Evolutionary conservation across 2,329 filamentous ascomycete genomes (phyloP), one percentile per base, ranked within the genome.

Genomic region (Microthyrium microscopicum): DNA sequence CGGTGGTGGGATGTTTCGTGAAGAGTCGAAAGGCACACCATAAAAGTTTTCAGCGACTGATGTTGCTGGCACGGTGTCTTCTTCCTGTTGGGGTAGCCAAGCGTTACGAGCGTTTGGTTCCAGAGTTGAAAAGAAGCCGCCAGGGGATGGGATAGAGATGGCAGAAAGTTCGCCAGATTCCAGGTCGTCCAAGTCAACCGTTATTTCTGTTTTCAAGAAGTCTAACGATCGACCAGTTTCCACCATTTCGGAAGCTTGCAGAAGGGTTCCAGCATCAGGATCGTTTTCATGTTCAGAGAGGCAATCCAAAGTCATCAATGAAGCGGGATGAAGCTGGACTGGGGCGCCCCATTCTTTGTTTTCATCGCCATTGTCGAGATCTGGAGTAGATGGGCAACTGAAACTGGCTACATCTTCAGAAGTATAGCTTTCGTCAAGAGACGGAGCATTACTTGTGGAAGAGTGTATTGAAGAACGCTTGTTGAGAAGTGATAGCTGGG

Each of bases 41-140:
- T 95, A 95, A 48, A 94, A 95, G 41, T 78, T 73, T 51, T 93
- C 82, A 7, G 87, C 87, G n/a, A 78, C 84, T 20, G 83, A 82
- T 2, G 87, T 93, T 1, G 82, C 87, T 2, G 84, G 84, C 1
- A 73, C 72, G n/a, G n/a, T n/a, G n/a, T n/a, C n/a, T 3, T 52
- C 51, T 8, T 56, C 53, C 32, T 46, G 47, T 15, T 47, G 46
- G 15, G 37, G 34, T 7, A 76, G 73, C 87, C 87, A 95, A 9
- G 85, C 89, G 47, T 76, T 73, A 33, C 84, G 73, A 24, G 77
- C 73, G 34, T 72, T 69, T 3, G 77, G 71, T 24, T 78, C 81
- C 19, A 94, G 67, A 0, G 78, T 83, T 2, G 81, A 81, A 55
- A 94, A 94, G 63, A 94, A 94, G 1, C 79, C 83, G 18, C 82